Evolutionary conservation across 192 early-diverging fungal genomes (phyloP).

Genomic region (Backusella macrospora): DNA sequence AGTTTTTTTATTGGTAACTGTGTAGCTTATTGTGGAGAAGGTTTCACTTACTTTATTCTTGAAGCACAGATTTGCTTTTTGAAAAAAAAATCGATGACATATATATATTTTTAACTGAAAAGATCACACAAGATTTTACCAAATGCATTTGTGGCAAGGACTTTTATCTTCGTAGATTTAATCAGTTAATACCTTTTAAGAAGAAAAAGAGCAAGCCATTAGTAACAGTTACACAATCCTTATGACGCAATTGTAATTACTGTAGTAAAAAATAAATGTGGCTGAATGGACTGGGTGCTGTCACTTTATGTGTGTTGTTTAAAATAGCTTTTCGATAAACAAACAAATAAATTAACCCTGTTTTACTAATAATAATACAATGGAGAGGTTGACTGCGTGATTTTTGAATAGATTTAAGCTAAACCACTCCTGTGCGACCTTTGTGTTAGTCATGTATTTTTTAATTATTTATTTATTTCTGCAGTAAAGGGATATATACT

Average conservation of each 20-base stretch:
- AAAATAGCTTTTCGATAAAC: not conserved
- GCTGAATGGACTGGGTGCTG: not conserved
- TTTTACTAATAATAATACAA: not conserved
- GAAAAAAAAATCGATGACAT: too few relatives aligned
- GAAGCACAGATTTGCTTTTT: too few relatives aligned
- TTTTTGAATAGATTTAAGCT: not conserved
- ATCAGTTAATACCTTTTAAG: not conserved
- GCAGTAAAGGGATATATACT: not conserved
- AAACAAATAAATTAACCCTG: not conserved
- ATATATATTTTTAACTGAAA: too few relatives aligned
- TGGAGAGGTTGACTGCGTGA: too few relatives aligned
- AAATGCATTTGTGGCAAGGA: not conserved
- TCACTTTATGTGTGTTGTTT: not conserved
- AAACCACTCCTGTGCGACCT: not conserved
- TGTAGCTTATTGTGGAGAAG: too few relatives aligned
- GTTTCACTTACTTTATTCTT: too few relatives aligned
- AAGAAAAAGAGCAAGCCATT: constrained; percentile 2
- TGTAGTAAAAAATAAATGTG: not conserved
- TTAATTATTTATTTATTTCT: not conserved
- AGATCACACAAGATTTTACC: not conserved
- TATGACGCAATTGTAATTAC: not conserved
- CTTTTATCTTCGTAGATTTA: not conserved
- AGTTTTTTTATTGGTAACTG: too few relatives aligned
- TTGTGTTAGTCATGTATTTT: not conserved
- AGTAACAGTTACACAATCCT: constrained; percentile 4